Base-by-base conservation (phyloP, 2,329 filamentous ascomycete genomes). In the Colletotrichum cereale region DNA sequence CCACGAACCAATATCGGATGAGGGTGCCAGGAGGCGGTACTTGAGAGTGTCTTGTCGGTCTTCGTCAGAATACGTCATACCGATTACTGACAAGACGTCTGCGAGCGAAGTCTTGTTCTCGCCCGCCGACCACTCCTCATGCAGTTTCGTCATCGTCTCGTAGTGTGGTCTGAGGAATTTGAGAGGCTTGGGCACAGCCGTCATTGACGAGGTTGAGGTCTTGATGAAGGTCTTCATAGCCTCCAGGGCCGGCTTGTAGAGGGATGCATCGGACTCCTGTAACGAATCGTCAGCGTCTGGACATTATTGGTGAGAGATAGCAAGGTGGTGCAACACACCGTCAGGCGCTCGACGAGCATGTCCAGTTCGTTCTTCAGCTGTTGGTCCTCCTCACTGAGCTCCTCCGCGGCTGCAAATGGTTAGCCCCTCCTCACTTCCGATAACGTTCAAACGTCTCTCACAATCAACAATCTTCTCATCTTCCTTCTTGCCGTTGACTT, bases 161-260 rank as follows among this genome's bases (percentile, higher is more conserved):
- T 98, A 99, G 83, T 99, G 96, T 76, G 96, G 96, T 85, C 96
- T 91, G 74, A 99, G 89, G 82, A 99, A 99, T 84, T 99, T 99
- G 78, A 99, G 89, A 42, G 96, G 96, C 85, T 99, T 99, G 31
- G 97, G 96, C 73, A 99, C 96, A 72, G 96, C 96, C 60, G 96
- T 99, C 96, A 99, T 99, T 56, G 97, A 99, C 71, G 95, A 98
- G 75, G 96, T 99, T 72, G 96, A 97, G 67, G 96, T 99, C 87
- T 98, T 98, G 87, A 99, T 99, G 80, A 94, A 97, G 79, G 92
- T 94, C 87, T 98, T 98, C 90, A 99, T 98, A 76, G 95, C 93
- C 83, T 98, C 95, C 76, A 99, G 87, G 66, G 96, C 93, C 71
- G 95, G 90, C 82, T 95, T 96, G 86, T 98, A 98, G 76, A 98